phyloP scores from a whole-genome alignment of 148 eudicot genomes.

The Simmondsia chinensis region DNA sequence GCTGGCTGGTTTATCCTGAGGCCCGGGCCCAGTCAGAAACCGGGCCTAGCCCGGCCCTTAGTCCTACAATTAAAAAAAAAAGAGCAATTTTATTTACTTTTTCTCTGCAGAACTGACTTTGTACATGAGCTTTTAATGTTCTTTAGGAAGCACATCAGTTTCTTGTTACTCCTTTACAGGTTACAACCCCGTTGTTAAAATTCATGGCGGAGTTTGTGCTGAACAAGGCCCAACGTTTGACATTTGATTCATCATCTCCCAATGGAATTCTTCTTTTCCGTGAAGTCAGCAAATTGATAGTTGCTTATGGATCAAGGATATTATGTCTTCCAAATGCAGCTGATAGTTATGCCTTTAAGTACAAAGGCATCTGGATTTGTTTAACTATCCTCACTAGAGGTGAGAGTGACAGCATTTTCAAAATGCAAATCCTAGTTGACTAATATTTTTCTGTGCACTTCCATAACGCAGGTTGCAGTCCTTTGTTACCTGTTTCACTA shows the following conservation, averaged over 20 bases:
- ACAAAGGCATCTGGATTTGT: conserved; percentile 96
- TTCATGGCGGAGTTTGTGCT: conserved; percentile 95
- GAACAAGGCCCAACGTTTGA: conserved; percentile 88
- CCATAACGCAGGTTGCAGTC: no score
- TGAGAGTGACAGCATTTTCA: conserved; percentile 11
- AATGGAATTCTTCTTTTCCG: conserved; percentile 97
- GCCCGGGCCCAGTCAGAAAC: no score
- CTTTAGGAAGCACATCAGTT: not conserved
- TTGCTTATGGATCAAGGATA: conserved; percentile 89
- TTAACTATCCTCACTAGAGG: conserved; percentile 83
- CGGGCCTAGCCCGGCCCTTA: no score
- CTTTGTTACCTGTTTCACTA: no score
- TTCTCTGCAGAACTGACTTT: no score
- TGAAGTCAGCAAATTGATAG: conserved; percentile 90
- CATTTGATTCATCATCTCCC: conserved; percentile 93
- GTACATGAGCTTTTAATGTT: no score
- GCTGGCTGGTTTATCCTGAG: no score
- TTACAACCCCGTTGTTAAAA: conserved; percentile 85
- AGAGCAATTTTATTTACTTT: no score
- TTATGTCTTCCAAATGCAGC: conserved; percentile 50
- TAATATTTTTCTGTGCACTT: no score
- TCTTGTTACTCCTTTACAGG: conserved; percentile 35
- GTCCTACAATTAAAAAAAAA: no score
- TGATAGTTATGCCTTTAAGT: conserved; percentile 83
- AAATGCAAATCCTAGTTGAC: not conserved